Conservation (phyloP, 805 yeast species). For the Yamadazyma kitorensis region DNA sequence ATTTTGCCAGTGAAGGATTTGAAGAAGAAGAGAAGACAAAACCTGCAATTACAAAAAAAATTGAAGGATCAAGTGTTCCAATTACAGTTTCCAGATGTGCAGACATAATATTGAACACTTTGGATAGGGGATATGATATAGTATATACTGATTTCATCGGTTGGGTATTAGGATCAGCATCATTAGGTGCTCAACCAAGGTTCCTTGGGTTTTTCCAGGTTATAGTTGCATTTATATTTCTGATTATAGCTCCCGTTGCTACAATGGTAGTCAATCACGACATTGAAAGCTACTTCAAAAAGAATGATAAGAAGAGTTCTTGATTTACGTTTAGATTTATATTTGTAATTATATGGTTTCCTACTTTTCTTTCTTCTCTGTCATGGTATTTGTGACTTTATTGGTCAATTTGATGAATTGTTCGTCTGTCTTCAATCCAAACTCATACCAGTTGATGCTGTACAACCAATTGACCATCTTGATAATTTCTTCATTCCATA, state of each 20-base stretch:
- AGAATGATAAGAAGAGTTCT: conserved; percentile 14
- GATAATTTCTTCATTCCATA: conserved; percentile 76
- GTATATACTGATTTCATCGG: conserved; percentile 83
- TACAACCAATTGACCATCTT: conserved; percentile 63
- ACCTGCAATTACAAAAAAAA: conserved; percentile 74
- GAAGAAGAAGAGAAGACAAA: conserved; percentile 77
- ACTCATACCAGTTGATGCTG: conserved; percentile 46
- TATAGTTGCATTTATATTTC: conserved; percentile 32
- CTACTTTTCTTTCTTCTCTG: conserved; percentile 1
- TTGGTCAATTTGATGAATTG: conserved; percentile 27
- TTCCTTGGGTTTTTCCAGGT: conserved; percentile 49
- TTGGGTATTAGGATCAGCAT: conserved; percentile 68
- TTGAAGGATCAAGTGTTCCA: conserved; percentile 83
- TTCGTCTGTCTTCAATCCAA: conserved; percentile 34
- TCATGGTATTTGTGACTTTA: conserved; percentile 13
- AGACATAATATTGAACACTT: conserved; percentile 48
- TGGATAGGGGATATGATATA: conserved; percentile 66
- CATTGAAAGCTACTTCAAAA: conserved; percentile 47
- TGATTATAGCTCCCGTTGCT: conserved; percentile 53
- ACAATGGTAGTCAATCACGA: conserved; percentile 50
- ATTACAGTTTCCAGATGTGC: conserved; percentile 69
- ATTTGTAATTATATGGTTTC: not conserved
- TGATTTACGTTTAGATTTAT: not conserved
- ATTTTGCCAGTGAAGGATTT: conserved; percentile 85
- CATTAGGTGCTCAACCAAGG: conserved; percentile 71